Evolutionary conservation across 1,284 basidiomycete genomes (phyloP), one percentile per base, ranked within the genome.

Genomic region (Ceratobasidium theobromae): DNA sequence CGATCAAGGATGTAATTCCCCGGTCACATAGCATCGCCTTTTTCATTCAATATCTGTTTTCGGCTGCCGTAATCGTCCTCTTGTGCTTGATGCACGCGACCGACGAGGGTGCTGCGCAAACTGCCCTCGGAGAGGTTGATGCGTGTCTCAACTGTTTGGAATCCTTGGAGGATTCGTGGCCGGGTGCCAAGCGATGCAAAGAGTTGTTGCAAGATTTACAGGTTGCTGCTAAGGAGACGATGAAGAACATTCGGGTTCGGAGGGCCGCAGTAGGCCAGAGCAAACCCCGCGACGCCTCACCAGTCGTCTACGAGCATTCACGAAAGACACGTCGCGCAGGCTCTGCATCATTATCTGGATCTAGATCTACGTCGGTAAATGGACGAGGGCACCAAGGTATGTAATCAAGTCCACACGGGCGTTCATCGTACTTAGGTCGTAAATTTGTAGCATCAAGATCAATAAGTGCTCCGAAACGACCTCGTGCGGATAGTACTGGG

Each of bases 41-140:
- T 75, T 94, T 92, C 79, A 91, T 93, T 66, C 93, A 95, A 73
- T 91, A 93, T 72, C 82, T 95, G 18, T 95, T 94, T 80, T 93
- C 90, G 71, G 93, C 91, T 30, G 90, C 91, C 1, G 90, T 94
- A 66, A 92, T 95, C 72, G 86, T 94, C 49, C 78, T 95, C 38
- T 79, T 95, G 2, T 95, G 89, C 76, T 89, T 93, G 53, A 93
- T 94, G 83, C 91, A 93, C 74, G 85, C 88, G 1, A 73, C 84
- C 3, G 91, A 94, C 68, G 76, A 83, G 30, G 80, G 84, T 45
- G 85, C 87, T 35, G 83, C 87, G 27, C 76, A 81, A 41, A 82
- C 86, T 9, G 92, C 92, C 9, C 88, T 92, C 82, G 86, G 89
- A 2, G 91, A 93, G 76, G 91, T 89, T 8, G 87, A 85, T 74